These are phyloP conservation scores for Epicoccum nigrum DNA, from an alignment of 2,329 filamentous ascomycete species.

Conservation along the genomic window DNA sequence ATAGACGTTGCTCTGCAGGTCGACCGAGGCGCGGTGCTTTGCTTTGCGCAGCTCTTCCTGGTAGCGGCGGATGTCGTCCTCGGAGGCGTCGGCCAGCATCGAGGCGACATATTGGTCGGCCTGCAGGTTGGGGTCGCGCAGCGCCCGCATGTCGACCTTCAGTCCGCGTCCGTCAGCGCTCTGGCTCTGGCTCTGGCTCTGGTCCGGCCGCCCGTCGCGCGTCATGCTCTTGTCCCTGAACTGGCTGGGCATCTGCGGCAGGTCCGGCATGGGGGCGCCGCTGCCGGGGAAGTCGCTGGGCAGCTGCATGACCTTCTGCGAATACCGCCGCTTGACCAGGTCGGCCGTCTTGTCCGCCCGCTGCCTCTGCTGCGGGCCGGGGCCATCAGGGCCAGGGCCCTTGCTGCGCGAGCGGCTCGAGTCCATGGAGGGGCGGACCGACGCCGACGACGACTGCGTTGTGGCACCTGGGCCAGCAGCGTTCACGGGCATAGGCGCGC, in stretches of 20 bases:
- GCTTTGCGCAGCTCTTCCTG: constrained; percentile 77
- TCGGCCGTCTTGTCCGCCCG: constrained; percentile 68
- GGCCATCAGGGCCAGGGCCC: constrained; percentile 18
- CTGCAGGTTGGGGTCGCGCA: constrained; percentile 79
- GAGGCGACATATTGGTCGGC: constrained; percentile 79
- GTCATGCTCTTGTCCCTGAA: constrained; percentile 59
- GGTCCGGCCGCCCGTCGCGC: constrained; percentile 56
- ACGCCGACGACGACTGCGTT: constrained; percentile 40
- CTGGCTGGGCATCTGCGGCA: constrained; percentile 67
- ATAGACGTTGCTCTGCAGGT: constrained; percentile 93
- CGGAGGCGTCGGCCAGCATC: constrained; percentile 81
- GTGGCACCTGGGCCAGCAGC: constrained; percentile 25
- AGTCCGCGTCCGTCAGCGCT: constrained; percentile 62
- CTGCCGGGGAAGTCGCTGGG: constrained; percentile 70
- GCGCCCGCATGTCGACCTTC: constrained; percentile 74
- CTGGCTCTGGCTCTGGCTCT: no score
- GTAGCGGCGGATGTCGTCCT: constrained; percentile 84
- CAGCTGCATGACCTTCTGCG: constrained; percentile 83
- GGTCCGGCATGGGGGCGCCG: constrained; percentile 66
- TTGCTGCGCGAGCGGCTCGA: constrained; percentile 44
- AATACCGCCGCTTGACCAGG: constrained; percentile 92
- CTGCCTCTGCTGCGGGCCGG: constrained; percentile 49
- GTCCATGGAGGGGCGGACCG: constrained; percentile 46
- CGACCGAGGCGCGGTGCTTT: constrained; percentile 77
- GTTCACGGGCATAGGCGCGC: constrained; percentile 45